phyloP scores from a whole-genome alignment of 805 yeast species.

The Myxozyma sirexii region DNA sequence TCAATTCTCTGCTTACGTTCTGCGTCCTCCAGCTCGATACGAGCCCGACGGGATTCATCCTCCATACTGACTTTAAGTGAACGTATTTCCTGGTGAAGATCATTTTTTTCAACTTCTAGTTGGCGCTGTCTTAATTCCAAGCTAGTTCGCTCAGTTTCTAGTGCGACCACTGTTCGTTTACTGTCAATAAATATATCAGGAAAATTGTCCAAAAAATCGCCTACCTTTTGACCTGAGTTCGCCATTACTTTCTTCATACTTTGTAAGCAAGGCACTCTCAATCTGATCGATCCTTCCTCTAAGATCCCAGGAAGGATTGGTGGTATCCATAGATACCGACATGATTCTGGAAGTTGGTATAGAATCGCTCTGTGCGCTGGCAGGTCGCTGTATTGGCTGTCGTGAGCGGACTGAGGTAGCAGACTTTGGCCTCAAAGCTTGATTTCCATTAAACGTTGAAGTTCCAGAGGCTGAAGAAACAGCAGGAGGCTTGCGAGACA shows the following conservation, averaged over 20 bases:
- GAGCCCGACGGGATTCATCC: conserved; percentile 42
- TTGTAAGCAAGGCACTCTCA: conserved; percentile 14
- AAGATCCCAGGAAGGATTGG: conserved; percentile 20
- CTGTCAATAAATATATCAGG: background rate
- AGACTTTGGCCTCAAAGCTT: conserved; percentile 22
- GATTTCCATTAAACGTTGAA: conserved; percentile 10
- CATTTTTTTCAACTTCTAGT: conserved; percentile 3
- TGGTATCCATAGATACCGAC: conserved; percentile 11
- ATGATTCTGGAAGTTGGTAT: conserved; percentile 8
- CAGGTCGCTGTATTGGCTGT: conserved; percentile 6
- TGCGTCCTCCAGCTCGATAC: conserved; percentile 46
- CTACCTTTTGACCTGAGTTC: conserved; percentile 22
- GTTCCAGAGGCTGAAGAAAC: conserved; percentile 6
- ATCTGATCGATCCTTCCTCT: conserved; percentile 28
- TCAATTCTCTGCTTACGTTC: conserved; percentile 44
- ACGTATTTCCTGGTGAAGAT: conserved; percentile 39
- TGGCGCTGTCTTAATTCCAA: conserved; percentile 46
- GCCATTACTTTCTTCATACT: conserved; percentile 1
- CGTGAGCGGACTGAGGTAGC: conserved; percentile 14
- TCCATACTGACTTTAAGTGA: conserved; percentile 37
- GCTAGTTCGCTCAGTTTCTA: conserved; percentile 46
- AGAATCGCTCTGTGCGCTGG: conserved; percentile 16
- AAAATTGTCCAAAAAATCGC: background rate
- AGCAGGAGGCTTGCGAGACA: conserved; percentile 3
- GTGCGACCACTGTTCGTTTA: conserved; percentile 26